Percentiles rank a stretch among this genome's conserved stretches.
These are phyloP conservation scores for Orobanche coerulescens DNA, from an alignment of 257 asterid species.

Conservation along the genomic window DNA sequence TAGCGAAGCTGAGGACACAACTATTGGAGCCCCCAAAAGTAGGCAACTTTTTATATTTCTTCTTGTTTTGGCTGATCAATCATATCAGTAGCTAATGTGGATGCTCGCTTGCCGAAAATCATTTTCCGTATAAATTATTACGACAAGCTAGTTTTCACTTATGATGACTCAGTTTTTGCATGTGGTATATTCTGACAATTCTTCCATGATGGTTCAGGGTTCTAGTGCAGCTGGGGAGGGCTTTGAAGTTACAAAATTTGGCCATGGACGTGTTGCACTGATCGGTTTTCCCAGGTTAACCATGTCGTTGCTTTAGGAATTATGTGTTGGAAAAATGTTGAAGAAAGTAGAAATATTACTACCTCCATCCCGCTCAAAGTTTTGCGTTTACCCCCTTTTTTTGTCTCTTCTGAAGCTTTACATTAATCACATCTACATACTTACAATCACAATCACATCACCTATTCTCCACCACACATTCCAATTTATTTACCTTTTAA, in stretches of 20 bases:
- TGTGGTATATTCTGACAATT: constrained; percentile 14
- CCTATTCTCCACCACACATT: too few species aligned
- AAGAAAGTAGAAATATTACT: not conserved
- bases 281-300: constrained; percentile 97
- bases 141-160: not conserved
- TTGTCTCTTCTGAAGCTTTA: too few species aligned
- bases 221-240: constrained; percentile 99
- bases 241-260: constrained; percentile 93
- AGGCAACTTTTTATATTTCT: constrained; percentile 13
- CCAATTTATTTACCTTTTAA: too few species aligned
- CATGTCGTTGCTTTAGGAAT: constrained; percentile 16
- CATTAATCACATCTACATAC: too few species aligned
- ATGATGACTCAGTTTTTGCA: not conserved
- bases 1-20: constrained; percentile 98
- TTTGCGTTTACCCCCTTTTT: too few species aligned
- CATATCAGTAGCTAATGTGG: not conserved
- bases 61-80: not conserved
- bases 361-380: too few species aligned
- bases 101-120: constrained; percentile 8
- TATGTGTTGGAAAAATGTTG: not conserved
- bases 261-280: constrained; percentile 95
- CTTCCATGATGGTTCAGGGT: constrained; percentile 49
- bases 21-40: constrained; percentile 98
- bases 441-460: too few species aligned
- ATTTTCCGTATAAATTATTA: not conserved